phyloP scores from a whole-genome alignment of 805 yeast genomes.

The Yarrowia phangngaensis region DNA sequence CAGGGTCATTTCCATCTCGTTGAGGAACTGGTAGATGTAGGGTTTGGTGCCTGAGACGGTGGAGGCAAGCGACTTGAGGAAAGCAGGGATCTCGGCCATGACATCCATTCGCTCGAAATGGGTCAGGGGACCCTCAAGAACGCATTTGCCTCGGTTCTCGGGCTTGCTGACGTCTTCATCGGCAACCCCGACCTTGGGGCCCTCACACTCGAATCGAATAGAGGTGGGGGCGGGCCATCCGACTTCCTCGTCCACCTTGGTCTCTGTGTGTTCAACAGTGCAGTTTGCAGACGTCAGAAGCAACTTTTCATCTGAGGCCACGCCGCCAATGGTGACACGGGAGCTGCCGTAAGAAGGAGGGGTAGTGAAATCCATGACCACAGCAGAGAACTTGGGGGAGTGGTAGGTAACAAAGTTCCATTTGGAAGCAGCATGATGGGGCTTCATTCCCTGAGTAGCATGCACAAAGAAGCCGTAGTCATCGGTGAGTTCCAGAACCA shows the following conservation, averaged over 20 bases:
- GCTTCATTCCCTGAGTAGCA: constrained; percentile 99
- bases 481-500: constrained; percentile 39
- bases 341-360: constrained; percentile 85
- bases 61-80: constrained; percentile 87
- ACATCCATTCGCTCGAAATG: constrained; percentile 90
- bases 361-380: constrained; percentile 92
- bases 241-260: constrained; percentile 60
- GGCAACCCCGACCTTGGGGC: constrained; percentile 47
- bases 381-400: constrained; percentile 65
- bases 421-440: constrained; percentile 95
- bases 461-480: constrained; percentile 73
- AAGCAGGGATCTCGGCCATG: constrained; percentile 93
- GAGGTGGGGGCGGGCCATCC: constrained; percentile 87
- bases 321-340: constrained; percentile 72
- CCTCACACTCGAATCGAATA: constrained; percentile 57
- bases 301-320: constrained; percentile 61
- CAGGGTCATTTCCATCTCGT: constrained; percentile 52
- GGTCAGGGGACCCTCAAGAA: constrained; percentile 57
- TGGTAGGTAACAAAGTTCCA: constrained; percentile 95
- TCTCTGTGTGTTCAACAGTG: constrained; percentile 54
- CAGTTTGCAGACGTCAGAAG: constrained; percentile 65
- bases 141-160: constrained; percentile 43
- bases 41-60: constrained; percentile 97
- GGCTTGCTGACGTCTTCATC: constrained; percentile 41
- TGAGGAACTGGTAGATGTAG: constrained; percentile 88